Evolutionary conservation across 2,329 filamentous ascomycete genomes (phyloP), one percentile per base, ranked within the genome.

Genomic region (Huntiella omanensis): DNA sequence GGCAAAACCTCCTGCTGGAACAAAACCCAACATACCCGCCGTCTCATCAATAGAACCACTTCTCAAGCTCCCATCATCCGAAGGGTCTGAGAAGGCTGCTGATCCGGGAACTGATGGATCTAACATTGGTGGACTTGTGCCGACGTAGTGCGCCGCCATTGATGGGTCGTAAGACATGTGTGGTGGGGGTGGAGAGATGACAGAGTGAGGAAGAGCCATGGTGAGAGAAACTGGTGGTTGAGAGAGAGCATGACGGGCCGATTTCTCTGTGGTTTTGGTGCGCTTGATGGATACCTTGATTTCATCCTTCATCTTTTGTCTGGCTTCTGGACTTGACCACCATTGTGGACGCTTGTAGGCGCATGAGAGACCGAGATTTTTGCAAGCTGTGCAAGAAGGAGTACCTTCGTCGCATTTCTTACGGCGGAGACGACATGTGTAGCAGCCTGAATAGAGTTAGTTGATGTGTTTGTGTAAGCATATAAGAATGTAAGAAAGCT

Each of bases 281-380:
- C 80, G 77, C 75, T 94, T 95, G 70, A 98, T 96, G 63, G 88
- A 84, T 63, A 82, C 80, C 72, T 98, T 98, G 71, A 98, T 93
- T 54, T 80, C 68, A 59, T 96, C 91, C 67, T 96, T 98, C 61
- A 95, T 85, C 48, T 78, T 67, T 55, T 80, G 76, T 54, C 91
- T 73, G 58, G 82, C 77, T 52, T 94, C 86, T 58, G 83, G 82
- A 69, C 91, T 95, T 64, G 80, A 83, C 91, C 91, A 98, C 91
- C 91, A 98, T 65, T 83, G 76, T 34, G 91, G 91, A 58, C 87
- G 71, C 71, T 93, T 94, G 68, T 96, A 98, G 68, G 96, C 86
- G 67, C 91, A 98, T 57, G 73, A 71, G 48, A 98, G 71, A 46
- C 83, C 82, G 48, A 98, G 78, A 58, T 77, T 70, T 55, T 74